Conservation (phyloP, 2,329 filamentous ascomycete genomes). For the Hypoxylon sp. region DNA sequence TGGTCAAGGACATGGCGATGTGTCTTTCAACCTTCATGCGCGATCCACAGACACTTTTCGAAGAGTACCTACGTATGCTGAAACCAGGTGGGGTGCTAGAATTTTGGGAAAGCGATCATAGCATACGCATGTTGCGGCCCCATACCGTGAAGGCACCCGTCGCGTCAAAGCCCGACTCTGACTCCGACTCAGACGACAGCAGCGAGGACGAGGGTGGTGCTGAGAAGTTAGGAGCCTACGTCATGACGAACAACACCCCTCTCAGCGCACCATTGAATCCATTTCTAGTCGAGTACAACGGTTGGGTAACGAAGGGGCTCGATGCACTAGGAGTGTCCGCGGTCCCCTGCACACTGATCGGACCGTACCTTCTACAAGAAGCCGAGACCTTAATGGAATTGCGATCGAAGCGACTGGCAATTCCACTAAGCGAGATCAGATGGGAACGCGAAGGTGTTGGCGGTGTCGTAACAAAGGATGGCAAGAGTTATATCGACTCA, state of each 20-base stretch:
- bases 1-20: constrained; percentile 86
- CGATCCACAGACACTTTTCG: constrained; percentile 69
- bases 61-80: constrained; percentile 83
- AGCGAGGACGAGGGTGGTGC: constrained; percentile 74
- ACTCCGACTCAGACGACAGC: constrained; percentile 53
- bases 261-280: constrained; percentile 85
- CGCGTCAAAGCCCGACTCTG: constrained; percentile 47
- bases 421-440: constrained; percentile 85
- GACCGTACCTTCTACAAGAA: constrained; percentile 85
- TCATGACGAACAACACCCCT: constrained; percentile 85
- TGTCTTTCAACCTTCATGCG: constrained; percentile 75
- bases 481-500: constrained; percentile 72
- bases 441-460: constrained; percentile 87
- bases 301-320: constrained; percentile 83
- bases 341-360: constrained; percentile 83
- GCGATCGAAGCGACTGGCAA: constrained; percentile 83
- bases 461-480: constrained; percentile 72
- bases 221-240: constrained; percentile 82
- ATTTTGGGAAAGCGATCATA: constrained; percentile 90
- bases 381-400: constrained; percentile 78
- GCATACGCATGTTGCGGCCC: constrained; percentile 85
- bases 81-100: constrained; percentile 85
- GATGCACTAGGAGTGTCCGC: constrained; percentile 78
- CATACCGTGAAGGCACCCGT: constrained; percentile 69
- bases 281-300: constrained; percentile 86